Evolutionary conservation across 768 basidiomycete species (phyloP).

Genomic region (Serendipita sp.): DNA sequence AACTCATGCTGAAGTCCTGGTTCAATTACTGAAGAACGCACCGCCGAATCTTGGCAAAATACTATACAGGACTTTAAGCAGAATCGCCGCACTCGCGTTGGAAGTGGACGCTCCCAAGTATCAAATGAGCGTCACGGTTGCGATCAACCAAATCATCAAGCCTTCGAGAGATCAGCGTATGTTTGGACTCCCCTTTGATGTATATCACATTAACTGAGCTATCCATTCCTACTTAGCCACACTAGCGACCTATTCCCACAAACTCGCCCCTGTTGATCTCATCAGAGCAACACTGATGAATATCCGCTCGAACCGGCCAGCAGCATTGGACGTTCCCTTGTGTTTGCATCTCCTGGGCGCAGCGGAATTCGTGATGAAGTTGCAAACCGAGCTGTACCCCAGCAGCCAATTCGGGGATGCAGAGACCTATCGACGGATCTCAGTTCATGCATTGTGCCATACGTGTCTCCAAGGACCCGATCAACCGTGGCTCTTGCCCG

Average conservation of each 20-base stretch:
- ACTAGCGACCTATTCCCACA: background rate
- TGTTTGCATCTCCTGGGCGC: background rate
- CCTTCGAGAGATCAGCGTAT: background rate
- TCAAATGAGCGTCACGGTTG: background rate
- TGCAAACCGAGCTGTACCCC: background rate
- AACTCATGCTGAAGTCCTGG: constrained; percentile 43
- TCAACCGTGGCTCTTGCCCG: background rate
- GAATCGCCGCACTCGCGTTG: background rate
- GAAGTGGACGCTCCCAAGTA: background rate
- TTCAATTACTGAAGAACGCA: background rate
- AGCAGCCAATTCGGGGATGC: background rate
- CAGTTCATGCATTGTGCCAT: background rate
- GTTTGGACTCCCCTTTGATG: background rate
- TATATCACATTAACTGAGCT: background rate
- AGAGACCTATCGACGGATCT: background rate
- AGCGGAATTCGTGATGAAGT: background rate
- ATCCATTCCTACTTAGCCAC: background rate
- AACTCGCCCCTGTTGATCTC: background rate
- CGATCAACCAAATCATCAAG: background rate
- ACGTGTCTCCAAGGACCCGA: background rate
- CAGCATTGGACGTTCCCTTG: background rate
- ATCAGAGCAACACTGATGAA: background rate
- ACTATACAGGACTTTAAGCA: background rate
- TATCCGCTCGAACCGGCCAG: background rate
- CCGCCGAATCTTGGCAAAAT: background rate